Percentiles rank a stretch among this genome's conserved stretches.
These are phyloP conservation scores for Digitaria exilis DNA, from an alignment of 202 grass and related monocot species.

Conservation along the genomic window DNA sequence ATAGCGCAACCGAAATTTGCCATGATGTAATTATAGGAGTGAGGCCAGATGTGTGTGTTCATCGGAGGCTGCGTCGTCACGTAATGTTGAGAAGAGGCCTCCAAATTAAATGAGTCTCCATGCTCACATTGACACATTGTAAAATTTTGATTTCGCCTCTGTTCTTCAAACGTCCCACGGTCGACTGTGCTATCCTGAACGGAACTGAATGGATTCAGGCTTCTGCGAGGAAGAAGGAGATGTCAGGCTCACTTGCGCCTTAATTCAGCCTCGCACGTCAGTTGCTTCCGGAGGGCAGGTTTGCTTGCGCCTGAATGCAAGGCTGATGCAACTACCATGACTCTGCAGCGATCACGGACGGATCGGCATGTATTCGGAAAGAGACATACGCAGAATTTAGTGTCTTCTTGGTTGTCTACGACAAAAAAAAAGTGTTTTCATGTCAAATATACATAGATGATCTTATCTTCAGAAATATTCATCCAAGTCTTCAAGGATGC, in stretches of 20 bases:
- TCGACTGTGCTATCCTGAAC: neutral
- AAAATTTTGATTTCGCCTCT: neutral
- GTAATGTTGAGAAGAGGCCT: neutral
- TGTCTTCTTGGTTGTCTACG: neutral
- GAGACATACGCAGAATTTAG: neutral
- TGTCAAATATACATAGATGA: neutral
- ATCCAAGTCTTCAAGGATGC: no score
- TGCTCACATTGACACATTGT: neutral
- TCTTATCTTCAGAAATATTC: no score
- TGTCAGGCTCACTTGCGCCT: neutral
- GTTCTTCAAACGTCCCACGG: neutral
- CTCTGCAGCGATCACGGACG: neutral
- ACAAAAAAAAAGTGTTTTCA: neutral
- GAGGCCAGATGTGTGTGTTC: neutral
- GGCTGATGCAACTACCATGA: conserved; percentile 15
- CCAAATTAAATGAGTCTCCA: neutral
- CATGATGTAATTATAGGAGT: conserved; percentile 31
- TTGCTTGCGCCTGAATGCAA: conserved; percentile 1
- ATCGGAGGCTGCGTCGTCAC: neutral
- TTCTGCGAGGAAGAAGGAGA: neutral
- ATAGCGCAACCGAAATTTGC: conserved; percentile 18
- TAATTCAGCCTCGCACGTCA: neutral
- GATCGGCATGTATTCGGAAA: neutral
- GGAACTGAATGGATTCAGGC: no score
- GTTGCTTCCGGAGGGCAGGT: neutral